Conservation (phyloP, 768 basidiomycete species). For the Mycena haematopus region DNA sequence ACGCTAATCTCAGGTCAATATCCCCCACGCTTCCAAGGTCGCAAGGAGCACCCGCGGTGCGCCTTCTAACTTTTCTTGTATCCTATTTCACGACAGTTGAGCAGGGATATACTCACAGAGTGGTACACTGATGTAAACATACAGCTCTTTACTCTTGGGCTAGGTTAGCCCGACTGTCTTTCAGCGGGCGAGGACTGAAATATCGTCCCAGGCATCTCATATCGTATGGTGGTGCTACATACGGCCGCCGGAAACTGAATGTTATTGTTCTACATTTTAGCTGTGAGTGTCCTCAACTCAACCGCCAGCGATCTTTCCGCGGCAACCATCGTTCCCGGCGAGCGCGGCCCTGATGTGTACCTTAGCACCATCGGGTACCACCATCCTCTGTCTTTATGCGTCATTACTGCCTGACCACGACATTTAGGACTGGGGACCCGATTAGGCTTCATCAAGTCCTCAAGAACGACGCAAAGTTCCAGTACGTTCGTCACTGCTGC, state of each 20-base stretch:
- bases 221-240: slow-evolving; percentile 16
- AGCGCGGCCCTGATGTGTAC: slow-evolving; percentile 31
- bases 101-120: slow-evolving; percentile 30
- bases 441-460: slow-evolving; percentile 30
- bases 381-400: background rate
- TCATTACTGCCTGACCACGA: background rate
- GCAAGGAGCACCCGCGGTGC: slow-evolving; percentile 31
- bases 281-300: slow-evolving; percentile 25
- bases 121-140: slow-evolving; percentile 31
- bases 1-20: slow-evolving; percentile 31
- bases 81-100: background rate
- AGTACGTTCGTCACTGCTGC: slow-evolving; percentile 10
- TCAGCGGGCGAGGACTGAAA: background rate
- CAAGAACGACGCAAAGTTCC: slow-evolving; percentile 32
- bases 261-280: slow-evolving; percentile 4
- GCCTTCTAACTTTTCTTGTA: background rate
- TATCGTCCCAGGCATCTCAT: slow-evolving; percentile 26
- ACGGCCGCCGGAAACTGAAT: background rate
- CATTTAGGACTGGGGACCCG: slow-evolving; percentile 27
- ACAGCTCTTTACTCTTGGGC: slow-evolving; percentile 30
- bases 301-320: slow-evolving; percentile 22
- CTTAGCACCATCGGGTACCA: slow-evolving; percentile 28
- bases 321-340: slow-evolving; percentile 28
- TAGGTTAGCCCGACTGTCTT: slow-evolving; percentile 10
- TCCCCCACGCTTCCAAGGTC: slow-evolving; percentile 26